A percentile compares a stretch with the other conserved stretches of the same genome.
phyloP scores from a whole-genome alignment of 805 yeast genomes.

The Candida alai region DNA sequence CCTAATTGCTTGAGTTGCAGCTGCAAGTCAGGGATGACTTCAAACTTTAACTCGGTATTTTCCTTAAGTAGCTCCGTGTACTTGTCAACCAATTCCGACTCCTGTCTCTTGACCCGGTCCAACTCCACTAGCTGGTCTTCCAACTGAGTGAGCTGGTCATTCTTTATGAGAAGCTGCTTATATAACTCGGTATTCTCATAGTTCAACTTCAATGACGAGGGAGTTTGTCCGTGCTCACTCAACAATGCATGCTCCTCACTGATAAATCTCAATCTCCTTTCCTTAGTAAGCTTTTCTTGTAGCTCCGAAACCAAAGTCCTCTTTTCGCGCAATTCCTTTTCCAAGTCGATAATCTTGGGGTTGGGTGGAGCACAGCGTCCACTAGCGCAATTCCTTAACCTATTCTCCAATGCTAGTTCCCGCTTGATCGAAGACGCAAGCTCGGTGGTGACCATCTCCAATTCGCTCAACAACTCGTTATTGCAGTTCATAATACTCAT shows the following conservation, averaged over 20 bases:
- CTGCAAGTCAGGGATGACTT: slow-evolving; percentile 44
- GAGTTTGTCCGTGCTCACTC: slow-evolving; percentile 48
- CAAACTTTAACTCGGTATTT: slow-evolving; percentile 39
- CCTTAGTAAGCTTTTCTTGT: slow-evolving; percentile 56
- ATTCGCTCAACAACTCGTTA: slow-evolving; percentile 54
- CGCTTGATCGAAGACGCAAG: slow-evolving; percentile 68
- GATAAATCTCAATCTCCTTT: slow-evolving; percentile 60
- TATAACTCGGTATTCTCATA: slow-evolving; percentile 54
- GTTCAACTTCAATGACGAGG: slow-evolving; percentile 52
- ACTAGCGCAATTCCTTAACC: slow-evolving; percentile 23
- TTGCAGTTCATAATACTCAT: slow-evolving; percentile 59
- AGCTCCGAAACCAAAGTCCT: slow-evolving; percentile 42
- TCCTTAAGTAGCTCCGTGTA: slow-evolving; percentile 37
- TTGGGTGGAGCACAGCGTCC: slow-evolving; percentile 4
- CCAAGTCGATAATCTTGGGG: slow-evolving; percentile 6
- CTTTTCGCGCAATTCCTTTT: slow-evolving; percentile 10
- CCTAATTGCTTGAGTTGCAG: slow-evolving; percentile 14
- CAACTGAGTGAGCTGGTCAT: slow-evolving; percentile 44
- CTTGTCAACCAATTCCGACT: slow-evolving; percentile 33
- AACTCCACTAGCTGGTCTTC: slow-evolving; percentile 44
- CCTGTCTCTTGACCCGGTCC: slow-evolving; percentile 18
- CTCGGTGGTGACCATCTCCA: slow-evolving; percentile 67
- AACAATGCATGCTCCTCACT: slow-evolving; percentile 68
- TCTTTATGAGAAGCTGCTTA: slow-evolving; percentile 43
- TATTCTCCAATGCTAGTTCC: slow-evolving; percentile 58